phyloP scores from a whole-genome alignment of 108 stramenopile genomes.

The Cylindrotheca closterium region DNA sequence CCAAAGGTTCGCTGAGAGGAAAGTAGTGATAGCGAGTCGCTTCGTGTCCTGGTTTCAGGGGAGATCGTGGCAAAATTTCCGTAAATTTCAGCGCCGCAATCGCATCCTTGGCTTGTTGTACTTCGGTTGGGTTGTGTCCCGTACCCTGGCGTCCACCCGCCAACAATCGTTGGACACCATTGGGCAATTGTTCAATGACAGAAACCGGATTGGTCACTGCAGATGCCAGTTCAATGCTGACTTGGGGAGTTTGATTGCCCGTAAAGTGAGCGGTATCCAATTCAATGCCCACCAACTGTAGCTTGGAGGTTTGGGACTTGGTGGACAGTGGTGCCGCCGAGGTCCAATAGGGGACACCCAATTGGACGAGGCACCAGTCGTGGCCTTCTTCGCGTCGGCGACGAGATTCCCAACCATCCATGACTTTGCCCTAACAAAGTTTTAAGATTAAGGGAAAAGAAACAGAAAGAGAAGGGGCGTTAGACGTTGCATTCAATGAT shows the following conservation, averaged over 20 bases:
- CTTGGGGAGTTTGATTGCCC: slow-evolving; percentile 83
- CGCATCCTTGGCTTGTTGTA: slow-evolving; percentile 53
- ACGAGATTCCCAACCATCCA: slow-evolving; percentile 95
- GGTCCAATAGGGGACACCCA: slow-evolving; percentile 30
- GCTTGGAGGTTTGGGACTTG: slow-evolving; percentile 21
- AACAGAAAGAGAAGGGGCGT: not conserved
- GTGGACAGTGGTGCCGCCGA: not conserved
- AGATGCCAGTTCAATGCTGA: slow-evolving; percentile 67
- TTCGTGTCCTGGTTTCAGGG: slow-evolving; percentile 79
- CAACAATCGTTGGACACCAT: slow-evolving; percentile 50
- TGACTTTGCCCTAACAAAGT: slow-evolving; percentile 74
- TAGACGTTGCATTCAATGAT: too few relatives aligned
- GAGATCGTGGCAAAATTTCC: slow-evolving; percentile 55
- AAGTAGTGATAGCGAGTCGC: slow-evolving; percentile 73
- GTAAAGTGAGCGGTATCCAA: slow-evolving; percentile 94
- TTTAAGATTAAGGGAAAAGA: too few relatives aligned
- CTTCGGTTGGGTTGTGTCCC: slow-evolving; percentile 46
- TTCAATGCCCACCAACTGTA: slow-evolving; percentile 32
- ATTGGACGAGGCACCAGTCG: slow-evolving; percentile 89
- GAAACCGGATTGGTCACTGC: slow-evolving; percentile 15
- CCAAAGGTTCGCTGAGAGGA: slow-evolving; percentile 18
- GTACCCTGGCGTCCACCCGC: slow-evolving; percentile 70
- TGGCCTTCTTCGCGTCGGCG: slow-evolving; percentile 79
- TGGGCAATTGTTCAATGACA: slow-evolving; percentile 52
- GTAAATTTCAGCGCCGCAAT: slow-evolving; percentile 51